A percentile compares a stretch with the other conserved stretches of the same genome.
phyloP scores from a whole-genome alignment of 2,329 filamentous ascomycete species.

The Pestalotiopsis sp. region DNA sequence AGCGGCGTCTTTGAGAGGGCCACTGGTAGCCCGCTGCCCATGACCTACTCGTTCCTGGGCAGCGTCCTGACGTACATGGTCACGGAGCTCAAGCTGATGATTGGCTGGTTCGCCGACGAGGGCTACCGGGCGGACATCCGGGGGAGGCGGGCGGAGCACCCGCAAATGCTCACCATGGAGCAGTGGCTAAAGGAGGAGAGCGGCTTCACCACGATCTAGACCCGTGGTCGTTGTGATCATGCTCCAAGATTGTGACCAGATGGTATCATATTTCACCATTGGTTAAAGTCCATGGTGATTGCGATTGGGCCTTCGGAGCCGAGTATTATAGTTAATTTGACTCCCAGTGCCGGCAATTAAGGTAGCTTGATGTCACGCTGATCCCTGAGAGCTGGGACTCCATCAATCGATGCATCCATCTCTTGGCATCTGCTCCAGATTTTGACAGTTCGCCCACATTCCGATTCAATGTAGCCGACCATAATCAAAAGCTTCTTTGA shows the following conservation, averaged over 20 bases:
- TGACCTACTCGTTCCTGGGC: slow-evolving; percentile 32
- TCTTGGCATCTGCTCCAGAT: not conserved
- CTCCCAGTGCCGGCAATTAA: not conserved
- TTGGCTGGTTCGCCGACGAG: slow-evolving; percentile 37
- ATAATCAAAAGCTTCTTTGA: not conserved
- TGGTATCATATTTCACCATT: not conserved
- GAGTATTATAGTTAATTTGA: not conserved
- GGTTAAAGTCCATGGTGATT: not conserved
- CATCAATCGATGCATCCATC: not conserved
- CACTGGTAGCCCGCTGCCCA: slow-evolving; percentile 30
- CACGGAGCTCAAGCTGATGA: slow-evolving; percentile 33
- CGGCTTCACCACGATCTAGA: slow-evolving; percentile 22
- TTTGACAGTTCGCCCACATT: not conserved
- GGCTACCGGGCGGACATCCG: slow-evolving; percentile 36
- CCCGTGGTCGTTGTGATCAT: not conserved
- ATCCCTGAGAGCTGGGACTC: not conserved
- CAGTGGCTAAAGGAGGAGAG: slow-evolving; percentile 34
- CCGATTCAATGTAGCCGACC: not conserved
- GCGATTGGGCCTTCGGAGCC: not conserved
- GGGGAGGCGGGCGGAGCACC: slow-evolving; percentile 31
- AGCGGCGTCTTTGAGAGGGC: slow-evolving; percentile 27
- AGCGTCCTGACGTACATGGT: slow-evolving; percentile 31
- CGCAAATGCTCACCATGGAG: slow-evolving; percentile 34
- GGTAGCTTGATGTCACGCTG: not conserved
- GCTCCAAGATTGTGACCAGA: not conserved